Evolutionary conservation across 2,329 filamentous ascomycete genomes (phyloP).

Genomic region (Fragosphaeria purpurea): DNA sequence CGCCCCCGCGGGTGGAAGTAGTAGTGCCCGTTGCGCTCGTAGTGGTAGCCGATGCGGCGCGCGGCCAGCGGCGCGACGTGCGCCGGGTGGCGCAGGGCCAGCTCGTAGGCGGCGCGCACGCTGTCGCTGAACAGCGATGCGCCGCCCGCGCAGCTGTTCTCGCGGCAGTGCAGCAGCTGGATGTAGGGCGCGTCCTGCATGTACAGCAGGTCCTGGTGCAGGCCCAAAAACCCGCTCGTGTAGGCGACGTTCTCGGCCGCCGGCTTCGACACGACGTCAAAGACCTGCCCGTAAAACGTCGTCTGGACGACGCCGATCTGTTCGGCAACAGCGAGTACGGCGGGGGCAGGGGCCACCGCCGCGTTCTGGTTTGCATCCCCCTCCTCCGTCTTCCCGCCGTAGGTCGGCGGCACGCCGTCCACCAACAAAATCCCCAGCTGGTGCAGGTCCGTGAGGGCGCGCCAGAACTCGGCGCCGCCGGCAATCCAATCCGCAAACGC

Average conservation of each 20-base stretch:
- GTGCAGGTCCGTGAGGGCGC: slow-evolving; percentile 52
- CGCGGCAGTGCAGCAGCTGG: slow-evolving; percentile 82
- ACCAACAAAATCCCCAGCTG: slow-evolving; percentile 68
- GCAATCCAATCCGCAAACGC: slow-evolving; percentile 65
- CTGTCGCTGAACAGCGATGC: slow-evolving; percentile 80
- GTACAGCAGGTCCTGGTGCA: slow-evolving; percentile 93
- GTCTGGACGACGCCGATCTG: slow-evolving; percentile 71
- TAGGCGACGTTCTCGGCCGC: slow-evolving; percentile 88
- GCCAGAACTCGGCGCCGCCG: slow-evolving; percentile 41
- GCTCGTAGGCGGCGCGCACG: slow-evolving; percentile 44
- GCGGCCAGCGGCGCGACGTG: slow-evolving; percentile 52
- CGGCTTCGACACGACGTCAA: slow-evolving; percentile 76
- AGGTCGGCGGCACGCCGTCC: slow-evolving; percentile 58
- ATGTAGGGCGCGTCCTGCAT: slow-evolving; percentile 68
- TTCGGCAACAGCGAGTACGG: slow-evolving; percentile 55
- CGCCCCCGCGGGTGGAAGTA: slow-evolving; percentile 49
- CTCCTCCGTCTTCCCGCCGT: slow-evolving; percentile 30
- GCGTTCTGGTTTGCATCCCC: too few relatives aligned
- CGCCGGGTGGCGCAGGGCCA: slow-evolving; percentile 25
- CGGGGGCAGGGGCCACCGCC: too few relatives aligned
- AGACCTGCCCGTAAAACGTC: slow-evolving; percentile 85
- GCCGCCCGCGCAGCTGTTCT: slow-evolving; percentile 69
- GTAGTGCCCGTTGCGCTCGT: slow-evolving; percentile 54
- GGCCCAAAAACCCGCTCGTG: slow-evolving; percentile 68
- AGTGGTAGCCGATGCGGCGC: slow-evolving; percentile 54